These are phyloP conservation scores for Entophlyctis luteolus DNA, from an alignment of 192 early-diverging fungal species.

Conservation along the genomic window DNA sequence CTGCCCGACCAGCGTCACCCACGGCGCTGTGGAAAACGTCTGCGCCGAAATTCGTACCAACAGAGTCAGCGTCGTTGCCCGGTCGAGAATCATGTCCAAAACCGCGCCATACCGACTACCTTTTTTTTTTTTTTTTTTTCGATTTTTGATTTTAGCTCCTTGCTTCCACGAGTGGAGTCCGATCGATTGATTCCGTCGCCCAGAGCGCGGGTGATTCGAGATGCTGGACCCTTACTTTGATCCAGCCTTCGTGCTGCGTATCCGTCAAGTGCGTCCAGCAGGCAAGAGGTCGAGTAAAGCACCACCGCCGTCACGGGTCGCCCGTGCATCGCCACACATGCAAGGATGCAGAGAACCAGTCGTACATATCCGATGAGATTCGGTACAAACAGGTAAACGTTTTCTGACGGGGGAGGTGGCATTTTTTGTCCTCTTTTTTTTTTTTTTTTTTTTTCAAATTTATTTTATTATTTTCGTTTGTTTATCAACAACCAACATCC, in stretches of 20 bases:
- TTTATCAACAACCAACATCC: neutral
- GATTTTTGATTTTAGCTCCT: neutral
- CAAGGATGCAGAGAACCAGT: conserved; percentile 66
- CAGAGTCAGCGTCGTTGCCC: conserved; percentile 87
- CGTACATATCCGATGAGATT: conserved; percentile 87
- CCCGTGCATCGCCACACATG: conserved; percentile 71
- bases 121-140: conserved; percentile 14
- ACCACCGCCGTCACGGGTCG: conserved; percentile 69
- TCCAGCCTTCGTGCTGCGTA: conserved; percentile 86
- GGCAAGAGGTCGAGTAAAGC: conserved; percentile 80
- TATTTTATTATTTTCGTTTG: too few species aligned
- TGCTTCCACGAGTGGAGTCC: neutral
- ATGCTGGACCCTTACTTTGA: conserved; percentile 64
- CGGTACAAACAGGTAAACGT: conserved; percentile 62
- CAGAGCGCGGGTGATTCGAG: neutral
- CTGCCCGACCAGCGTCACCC: conserved; percentile 78
- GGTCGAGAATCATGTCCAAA: conserved; percentile 98
- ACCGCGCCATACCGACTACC: conserved; percentile 88
- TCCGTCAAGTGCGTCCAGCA: conserved; percentile 93
- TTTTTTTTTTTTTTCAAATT: too few species aligned
- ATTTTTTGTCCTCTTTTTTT: too few species aligned
- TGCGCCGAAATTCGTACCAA: conserved; percentile 73
- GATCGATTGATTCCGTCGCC: neutral
- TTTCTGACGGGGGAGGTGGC: too few species aligned
- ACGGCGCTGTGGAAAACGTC: conserved; percentile 45